These are phyloP conservation scores for Saraca asoca DNA, from an alignment of 331 rosid genomes.

Conservation along the genomic window DNA sequence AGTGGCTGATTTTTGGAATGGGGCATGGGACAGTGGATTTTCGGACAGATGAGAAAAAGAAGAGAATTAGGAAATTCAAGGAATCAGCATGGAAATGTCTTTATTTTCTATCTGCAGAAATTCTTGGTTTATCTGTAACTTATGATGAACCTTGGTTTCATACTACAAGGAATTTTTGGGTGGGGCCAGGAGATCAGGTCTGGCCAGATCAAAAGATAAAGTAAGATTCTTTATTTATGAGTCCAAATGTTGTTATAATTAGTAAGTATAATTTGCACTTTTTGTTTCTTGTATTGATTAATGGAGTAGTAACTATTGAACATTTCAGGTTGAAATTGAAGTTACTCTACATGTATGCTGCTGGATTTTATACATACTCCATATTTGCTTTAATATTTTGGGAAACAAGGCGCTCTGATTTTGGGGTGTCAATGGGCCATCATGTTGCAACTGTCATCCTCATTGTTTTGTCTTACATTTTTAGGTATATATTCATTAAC, in stretches of 20 bases:
- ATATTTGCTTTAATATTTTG: constrained; percentile 90
- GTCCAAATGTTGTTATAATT: constrained; percentile 24
- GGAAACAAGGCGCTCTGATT: constrained; percentile 98
- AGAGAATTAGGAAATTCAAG: constrained; percentile 80
- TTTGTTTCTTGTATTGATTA: constrained; percentile 25
- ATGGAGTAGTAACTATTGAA: constrained; percentile 29
- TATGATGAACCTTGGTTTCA: constrained; percentile 90
- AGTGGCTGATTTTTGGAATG: constrained; percentile 68
- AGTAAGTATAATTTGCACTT: constrained; percentile 22
- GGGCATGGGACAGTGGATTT: constrained; percentile 50
- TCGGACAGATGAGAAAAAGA: constrained; percentile 49
- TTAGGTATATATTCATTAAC: constrained; percentile 57
- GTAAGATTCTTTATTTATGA: constrained; percentile 50
- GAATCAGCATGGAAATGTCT: constrained; percentile 94
- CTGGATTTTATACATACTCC: constrained; percentile 92
- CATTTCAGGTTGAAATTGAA: constrained; percentile 86
- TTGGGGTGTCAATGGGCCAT: constrained; percentile 90
- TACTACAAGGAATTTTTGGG: constrained; percentile 74
- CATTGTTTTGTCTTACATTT: constrained; percentile 73
- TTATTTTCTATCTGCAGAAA: constrained; percentile 83
- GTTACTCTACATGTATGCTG: constrained; percentile 78
- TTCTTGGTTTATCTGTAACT: constrained; percentile 70
- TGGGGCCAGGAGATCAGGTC: constrained; percentile 84
- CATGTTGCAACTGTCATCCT: constrained; percentile 83
- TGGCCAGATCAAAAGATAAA: constrained; percentile 97